Conservation (phyloP, 345 rosid genomes). For the Ailanthus altissimus region DNA sequence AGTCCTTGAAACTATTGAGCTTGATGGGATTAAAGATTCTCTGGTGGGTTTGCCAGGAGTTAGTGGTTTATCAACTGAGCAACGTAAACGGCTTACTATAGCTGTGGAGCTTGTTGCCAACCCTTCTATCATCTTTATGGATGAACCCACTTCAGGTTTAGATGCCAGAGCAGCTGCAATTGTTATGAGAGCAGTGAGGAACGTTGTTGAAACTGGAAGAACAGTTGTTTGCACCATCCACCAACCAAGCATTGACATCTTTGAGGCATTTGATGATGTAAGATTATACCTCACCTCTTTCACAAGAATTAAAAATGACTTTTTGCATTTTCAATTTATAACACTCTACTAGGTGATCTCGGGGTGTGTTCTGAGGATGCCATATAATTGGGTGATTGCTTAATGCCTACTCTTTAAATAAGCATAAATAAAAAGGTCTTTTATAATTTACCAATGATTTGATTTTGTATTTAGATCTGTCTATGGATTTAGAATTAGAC, state of each 20-base stretch:
- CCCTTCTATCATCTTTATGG: constrained; percentile 56
- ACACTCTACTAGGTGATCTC: no score
- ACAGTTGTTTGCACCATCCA: constrained; percentile 58
- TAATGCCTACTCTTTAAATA: no score
- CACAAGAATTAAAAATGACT: no score
- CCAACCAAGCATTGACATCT: constrained; percentile 54
- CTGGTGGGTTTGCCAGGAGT: constrained; percentile 46
- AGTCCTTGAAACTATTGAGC: constrained; percentile 50
- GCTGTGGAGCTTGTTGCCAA: constrained; percentile 58
- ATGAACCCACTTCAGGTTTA: constrained; percentile 56
- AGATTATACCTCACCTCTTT: not conserved
- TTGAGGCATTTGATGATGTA: constrained; percentile 58
- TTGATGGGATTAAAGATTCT: constrained; percentile 42
- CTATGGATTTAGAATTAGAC: no score
- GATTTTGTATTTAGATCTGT: no score
- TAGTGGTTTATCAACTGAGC: constrained; percentile 50
- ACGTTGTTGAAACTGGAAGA: constrained; percentile 49
- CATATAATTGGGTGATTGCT: no score
- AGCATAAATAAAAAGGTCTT: no score
- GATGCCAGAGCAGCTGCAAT: constrained; percentile 63
- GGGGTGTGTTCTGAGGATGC: no score
- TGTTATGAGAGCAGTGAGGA: constrained; percentile 56
- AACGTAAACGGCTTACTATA: constrained; percentile 52
- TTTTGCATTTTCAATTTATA: no score
- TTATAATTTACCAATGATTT: no score